Base-by-base conservation (phyloP, 2,329 filamentous ascomycete species). In the Diplodia mutila region DNA sequence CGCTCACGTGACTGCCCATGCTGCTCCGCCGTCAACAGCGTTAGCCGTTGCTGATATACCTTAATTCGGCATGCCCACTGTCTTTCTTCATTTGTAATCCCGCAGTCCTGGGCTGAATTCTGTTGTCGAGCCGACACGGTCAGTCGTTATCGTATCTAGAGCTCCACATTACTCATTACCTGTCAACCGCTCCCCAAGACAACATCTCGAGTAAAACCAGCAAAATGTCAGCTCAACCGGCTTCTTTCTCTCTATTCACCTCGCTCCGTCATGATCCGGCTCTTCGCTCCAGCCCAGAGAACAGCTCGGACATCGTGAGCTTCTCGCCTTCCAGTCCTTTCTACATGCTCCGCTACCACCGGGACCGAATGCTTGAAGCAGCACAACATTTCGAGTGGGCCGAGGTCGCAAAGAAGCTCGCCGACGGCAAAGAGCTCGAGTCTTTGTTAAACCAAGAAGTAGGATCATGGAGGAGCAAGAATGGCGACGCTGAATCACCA, bases 301-400 rank as follows among this genome's bases (percentile, higher is more conserved):
- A 80, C 65, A 85, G 82, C 21, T 89, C 84, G 52, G 72, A 72
- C 46, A 72, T 69, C 64, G 74, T 76, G 80, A 89, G 88, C 73
- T 83, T 81, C 72, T 70, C 74, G 29, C 79, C 82, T 29, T 74
- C 80, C 7, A 91, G 88, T 9, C 86, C 89, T 0, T 89, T 92
- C 72, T 96, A 96, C 78, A 92, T 96, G 85, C 85, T 95, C 18
- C 84, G 88, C 68, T 89, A 90, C 72, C 93, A 97, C 77, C 87
- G 88, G 54, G 90, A 94, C 75, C 90, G 93, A 65, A 86, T 97
- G 75, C 82, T 93, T n/a, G 85, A 82, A 73, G 82, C 85, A 52
- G 83, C 85, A 27, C 74, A 80, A 69, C 79, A 84, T 71, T 84
- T 86, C 71, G 75, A 80, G 52, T 86, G 85, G 80, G 66, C 76